These are phyloP conservation scores for Leishmania arabica DNA, from an alignment of 208 protist genomes.

Conservation along the genomic window DNA sequence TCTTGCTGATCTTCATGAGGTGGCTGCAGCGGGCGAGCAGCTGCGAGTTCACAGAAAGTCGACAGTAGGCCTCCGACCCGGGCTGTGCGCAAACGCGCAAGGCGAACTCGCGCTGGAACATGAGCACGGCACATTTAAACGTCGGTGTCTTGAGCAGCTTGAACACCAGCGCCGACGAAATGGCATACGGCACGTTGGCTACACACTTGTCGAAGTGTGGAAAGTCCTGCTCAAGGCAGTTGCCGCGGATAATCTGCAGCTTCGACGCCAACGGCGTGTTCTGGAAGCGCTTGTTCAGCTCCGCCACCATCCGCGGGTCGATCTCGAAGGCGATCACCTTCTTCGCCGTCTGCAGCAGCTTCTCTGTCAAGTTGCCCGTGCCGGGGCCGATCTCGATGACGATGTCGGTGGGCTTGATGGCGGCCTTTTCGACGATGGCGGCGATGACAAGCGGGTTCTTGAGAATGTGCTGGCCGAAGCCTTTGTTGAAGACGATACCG, in stretches of 20 bases:
- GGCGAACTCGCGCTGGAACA: conserved; percentile 99
- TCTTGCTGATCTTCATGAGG: conserved; percentile 99
- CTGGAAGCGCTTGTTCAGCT: conserved; percentile 99
- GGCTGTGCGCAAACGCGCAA: conserved; percentile 98
- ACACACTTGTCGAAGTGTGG: conserved; percentile 99
- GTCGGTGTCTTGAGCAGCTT: conserved; percentile 97
- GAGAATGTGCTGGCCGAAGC: conserved; percentile 99
- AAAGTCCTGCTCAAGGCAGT: conserved; percentile 98
- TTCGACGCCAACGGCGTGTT: conserved; percentile 89
- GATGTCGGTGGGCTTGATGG: conserved; percentile 96
- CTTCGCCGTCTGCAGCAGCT: conserved; percentile 97
- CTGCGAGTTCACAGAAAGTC: conserved; percentile 99
- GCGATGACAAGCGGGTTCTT: conserved; percentile 98
- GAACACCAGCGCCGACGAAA: conserved; percentile 99
- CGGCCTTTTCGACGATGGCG: conserved; percentile 97
- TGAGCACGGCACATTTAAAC: conserved; percentile 97
- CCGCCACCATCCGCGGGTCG: conserved; percentile 99
- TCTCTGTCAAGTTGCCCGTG: conserved; percentile 99
- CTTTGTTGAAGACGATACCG: conserved; percentile 96
- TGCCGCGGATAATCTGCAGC: conserved; percentile 98
- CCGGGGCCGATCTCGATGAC: conserved; percentile 99
- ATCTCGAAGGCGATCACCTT: conserved; percentile 99
- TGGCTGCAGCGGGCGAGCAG: conserved; percentile 97
- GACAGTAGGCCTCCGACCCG: conserved; percentile 97
- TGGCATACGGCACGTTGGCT: conserved; percentile 99